These are phyloP conservation scores for Adansonia grandidieri DNA, from an alignment of 441 rosid species.

Conservation along the genomic window DNA sequence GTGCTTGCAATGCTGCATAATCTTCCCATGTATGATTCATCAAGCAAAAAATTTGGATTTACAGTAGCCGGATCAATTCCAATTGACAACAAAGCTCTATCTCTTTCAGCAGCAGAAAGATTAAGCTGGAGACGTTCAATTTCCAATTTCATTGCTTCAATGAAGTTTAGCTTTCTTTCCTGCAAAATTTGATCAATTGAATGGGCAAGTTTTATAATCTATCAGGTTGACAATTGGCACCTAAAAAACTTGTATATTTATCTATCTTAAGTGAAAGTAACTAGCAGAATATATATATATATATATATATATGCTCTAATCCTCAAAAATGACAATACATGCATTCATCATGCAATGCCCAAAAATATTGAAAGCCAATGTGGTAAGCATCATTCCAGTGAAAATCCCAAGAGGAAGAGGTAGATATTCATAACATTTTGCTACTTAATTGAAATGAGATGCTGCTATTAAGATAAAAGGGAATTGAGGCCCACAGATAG, in stretches of 20 bases:
- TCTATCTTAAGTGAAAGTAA: background rate
- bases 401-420: background rate
- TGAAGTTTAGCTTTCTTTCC: slow-evolving; percentile 70
- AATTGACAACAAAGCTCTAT: slow-evolving; percentile 82
- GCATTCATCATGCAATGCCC: background rate
- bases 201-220: slow-evolving; percentile 29
- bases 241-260: slow-evolving; percentile 9
- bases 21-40: slow-evolving; percentile 74
- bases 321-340: background rate
- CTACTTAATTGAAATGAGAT: background rate
- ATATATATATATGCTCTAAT: background rate
- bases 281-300: background rate
- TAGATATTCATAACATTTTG: background rate
- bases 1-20: slow-evolving; percentile 69
- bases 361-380: background rate
- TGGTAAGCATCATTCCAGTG: background rate
- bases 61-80: slow-evolving; percentile 94
- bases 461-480: background rate
- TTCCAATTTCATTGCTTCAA: slow-evolving; percentile 89
- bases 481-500: background rate
- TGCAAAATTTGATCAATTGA: slow-evolving; percentile 42
- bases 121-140: slow-evolving; percentile 83
- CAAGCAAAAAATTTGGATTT: slow-evolving; percentile 80
- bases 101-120: slow-evolving; percentile 98
- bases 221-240: slow-evolving; percentile 20